A percentile compares a stretch with the other conserved stretches of the same genome.
Evolutionary conservation across 2,329 filamentous ascomycete genomes (phyloP).

Genomic region (Neonectria neomacrospora): DNA sequence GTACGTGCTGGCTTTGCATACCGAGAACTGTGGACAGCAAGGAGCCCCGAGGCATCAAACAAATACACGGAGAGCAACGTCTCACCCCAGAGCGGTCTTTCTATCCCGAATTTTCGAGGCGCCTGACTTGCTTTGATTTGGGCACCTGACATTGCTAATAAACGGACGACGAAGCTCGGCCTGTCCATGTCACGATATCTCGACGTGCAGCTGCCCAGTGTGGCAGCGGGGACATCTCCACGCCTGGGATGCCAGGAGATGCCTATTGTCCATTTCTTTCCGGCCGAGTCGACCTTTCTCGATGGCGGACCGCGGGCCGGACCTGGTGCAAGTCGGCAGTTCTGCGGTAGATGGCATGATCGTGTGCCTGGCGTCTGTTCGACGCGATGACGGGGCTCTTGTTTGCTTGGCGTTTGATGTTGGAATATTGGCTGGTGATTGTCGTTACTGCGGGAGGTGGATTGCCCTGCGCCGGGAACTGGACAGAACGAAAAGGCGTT

Average conservation of each 20-base stretch:
- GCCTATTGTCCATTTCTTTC: background rate
- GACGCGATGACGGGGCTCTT: background rate
- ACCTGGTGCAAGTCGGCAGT: background rate
- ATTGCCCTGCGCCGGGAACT: background rate
- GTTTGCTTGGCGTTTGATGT: background rate
- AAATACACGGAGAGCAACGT: background rate
- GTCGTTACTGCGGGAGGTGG: background rate
- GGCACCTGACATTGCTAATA: background rate
- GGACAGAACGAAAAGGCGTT: background rate
- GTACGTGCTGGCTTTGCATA: constrained; percentile 7
- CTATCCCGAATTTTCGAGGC: background rate
- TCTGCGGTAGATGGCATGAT: background rate
- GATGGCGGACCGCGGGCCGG: background rate
- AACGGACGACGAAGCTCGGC: background rate
- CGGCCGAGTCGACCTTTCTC: background rate
- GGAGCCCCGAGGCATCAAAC: background rate
- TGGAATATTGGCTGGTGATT: background rate
- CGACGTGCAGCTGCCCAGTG: background rate
- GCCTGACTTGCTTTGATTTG: background rate
- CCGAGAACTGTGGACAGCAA: background rate
- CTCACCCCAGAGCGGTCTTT: background rate
- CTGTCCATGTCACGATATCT: background rate
- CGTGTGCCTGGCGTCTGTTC: background rate
- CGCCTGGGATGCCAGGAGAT: background rate
- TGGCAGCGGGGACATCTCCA: background rate